Conservation (phyloP, 495 filamentous ascomycete species). For the Neurospora sp. region DNA sequence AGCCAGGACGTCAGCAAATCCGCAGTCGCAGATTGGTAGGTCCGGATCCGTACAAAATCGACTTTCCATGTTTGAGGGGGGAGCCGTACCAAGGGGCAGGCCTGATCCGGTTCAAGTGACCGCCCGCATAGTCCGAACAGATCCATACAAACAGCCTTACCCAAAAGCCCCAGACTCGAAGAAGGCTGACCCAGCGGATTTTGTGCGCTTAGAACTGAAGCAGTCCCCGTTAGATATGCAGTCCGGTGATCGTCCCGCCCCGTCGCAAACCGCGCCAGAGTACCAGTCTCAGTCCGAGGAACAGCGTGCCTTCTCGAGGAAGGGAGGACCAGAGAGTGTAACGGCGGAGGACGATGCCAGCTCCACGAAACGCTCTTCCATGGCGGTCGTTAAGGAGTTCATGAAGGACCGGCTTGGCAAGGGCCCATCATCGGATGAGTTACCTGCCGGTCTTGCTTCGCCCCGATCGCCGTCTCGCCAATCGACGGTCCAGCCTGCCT, state of each 20-base stretch:
- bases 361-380: conserved; percentile 33
- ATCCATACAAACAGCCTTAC: conserved; percentile 34
- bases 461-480: conserved; percentile 35
- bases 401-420: conserved; percentile 36
- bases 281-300: conserved; percentile 20
- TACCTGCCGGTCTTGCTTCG: conserved; percentile 14
- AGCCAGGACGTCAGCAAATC: conserved; percentile 25
- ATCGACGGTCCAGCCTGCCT: conserved; percentile 26
- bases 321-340: not conserved
- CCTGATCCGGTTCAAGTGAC: conserved; percentile 71
- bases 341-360: conserved; percentile 17
- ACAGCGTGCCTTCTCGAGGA: conserved; percentile 1
- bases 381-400: conserved; percentile 42
- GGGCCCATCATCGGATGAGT: conserved; percentile 32
- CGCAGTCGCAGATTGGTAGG: conserved; percentile 26
- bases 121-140: conserved; percentile 58
- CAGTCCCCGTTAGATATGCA: conserved; percentile 63
- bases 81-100: conserved; percentile 29
- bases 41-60: conserved; percentile 36
- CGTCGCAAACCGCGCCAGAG: not conserved
- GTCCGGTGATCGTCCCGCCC: conserved; percentile 23
- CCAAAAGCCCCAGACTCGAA: conserved; percentile 32
- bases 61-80: conserved; percentile 37
- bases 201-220: conserved; percentile 49
- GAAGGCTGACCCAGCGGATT: conserved; percentile 25